Base-by-base conservation (phyloP, 2,329 filamentous ascomycete species). In the Lecanicillium sp. region DNA sequence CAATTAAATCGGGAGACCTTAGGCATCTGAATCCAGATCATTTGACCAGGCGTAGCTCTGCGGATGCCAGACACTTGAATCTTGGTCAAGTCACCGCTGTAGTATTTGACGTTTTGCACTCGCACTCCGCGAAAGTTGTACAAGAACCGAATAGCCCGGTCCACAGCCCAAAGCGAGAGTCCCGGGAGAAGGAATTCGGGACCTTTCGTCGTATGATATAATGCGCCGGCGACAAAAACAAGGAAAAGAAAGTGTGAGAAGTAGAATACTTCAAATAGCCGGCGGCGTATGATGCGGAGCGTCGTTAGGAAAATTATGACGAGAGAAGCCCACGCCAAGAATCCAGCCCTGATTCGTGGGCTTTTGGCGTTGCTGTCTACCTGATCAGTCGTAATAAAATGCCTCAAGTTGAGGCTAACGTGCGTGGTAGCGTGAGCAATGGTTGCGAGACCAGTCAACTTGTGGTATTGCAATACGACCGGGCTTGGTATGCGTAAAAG, bases 21-120 rank as follows among this genome's bases (percentile, higher is more conserved):
- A 12, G 45, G 48, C 9, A 53, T 36, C 34, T 51, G 50, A 4
- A 51, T 37, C 50, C 50, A 53, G 14, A 41, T 47, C 5, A 53
- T 47, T 33, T 52, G 50, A 3, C 48, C 47, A 5, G 51, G 48
- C 12, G 40, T 35, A 4, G 22, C 39, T 7, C 29, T 29, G 16
- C 29, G 27, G 5, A 45, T 18, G 2, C 49, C 48, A n/a, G 39
- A 28, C 5, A 51, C 25, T 31, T 38, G 43, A 37, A 53, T 43
- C 39, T 53, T 53, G 8, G 43, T 47, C 13, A 53, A 39, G 14
- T 37, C 45, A 15, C 50, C 50, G 11, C 36, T 28, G 16, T 48
- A 46, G 15, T 45, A 33, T 11, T 14, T 41, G 4, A 48, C 33
- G 25, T 29, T 38, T 9, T 43, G 36, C 13, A 49, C 41, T 5